Evolutionary conservation across 176 grass and related monocot genomes (phyloP).

Genomic region (Bolboschoenus planiculmis): DNA sequence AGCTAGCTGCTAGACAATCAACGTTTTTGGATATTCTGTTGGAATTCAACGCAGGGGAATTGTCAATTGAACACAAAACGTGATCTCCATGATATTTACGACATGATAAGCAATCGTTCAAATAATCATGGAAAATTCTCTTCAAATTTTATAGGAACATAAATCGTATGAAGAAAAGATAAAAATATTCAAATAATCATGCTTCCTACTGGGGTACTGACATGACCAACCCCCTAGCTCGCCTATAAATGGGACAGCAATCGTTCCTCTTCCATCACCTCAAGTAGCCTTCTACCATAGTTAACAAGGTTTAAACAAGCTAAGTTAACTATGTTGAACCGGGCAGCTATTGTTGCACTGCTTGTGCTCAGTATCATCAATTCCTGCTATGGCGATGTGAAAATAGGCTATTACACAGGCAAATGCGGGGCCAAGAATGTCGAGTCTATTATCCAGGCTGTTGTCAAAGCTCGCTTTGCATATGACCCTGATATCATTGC

Average conservation of each 20-base stretch:
- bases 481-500: conserved; percentile 15
- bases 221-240: not conserved
- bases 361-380: not conserved
- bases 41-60: too few relatives aligned
- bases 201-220: not conserved
- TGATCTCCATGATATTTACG: too few relatives aligned
- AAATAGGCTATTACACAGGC: conserved; percentile 22
- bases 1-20: too few relatives aligned
- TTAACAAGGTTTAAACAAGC: conserved; percentile 1
- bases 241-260: not conserved
- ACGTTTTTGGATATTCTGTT: too few relatives aligned
- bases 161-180: not conserved
- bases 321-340: not conserved
- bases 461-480: conserved; percentile 14
- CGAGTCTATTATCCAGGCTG: conserved; percentile 19
- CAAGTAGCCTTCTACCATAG: not conserved
- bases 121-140: too few relatives aligned
- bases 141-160: not conserved
- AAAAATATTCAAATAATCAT: not conserved
- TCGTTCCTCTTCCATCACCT: not conserved
- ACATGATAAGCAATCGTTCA: too few relatives aligned
- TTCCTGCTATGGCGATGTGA: not conserved
- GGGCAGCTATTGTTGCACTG: not conserved
- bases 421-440: conserved; percentile 26
- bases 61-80: too few relatives aligned